Percentiles rank a stretch among this genome's conserved stretches.
phyloP scores from a whole-genome alignment of 495 filamentous ascomycete species.

The Talaromyces stipitatus region DNA sequence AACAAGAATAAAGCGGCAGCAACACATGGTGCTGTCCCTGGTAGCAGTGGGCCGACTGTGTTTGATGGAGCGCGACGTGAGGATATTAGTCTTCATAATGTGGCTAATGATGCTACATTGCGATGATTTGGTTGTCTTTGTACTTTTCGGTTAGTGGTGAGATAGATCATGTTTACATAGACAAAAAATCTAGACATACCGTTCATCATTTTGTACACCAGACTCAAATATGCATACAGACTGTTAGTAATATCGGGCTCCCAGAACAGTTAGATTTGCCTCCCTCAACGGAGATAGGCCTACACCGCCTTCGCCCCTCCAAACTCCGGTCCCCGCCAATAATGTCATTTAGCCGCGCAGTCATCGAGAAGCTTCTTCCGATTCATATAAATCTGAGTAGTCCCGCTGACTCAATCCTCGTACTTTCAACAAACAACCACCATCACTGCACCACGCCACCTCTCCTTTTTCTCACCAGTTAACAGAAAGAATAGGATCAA shows the following conservation, averaged over 20 bases:
- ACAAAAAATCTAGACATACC: background rate
- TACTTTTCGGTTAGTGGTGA: background rate
- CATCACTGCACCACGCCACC: background rate
- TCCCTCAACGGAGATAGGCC: background rate
- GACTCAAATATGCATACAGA: background rate
- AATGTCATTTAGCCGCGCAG: background rate
- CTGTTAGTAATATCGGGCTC: too few species aligned
- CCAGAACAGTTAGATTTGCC: background rate
- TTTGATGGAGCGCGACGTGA: conserved; percentile 5
- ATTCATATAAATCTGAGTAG: background rate
- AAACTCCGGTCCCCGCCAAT: conserved; percentile 1
- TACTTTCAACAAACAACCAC: background rate
- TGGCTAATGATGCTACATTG: conserved; percentile 1
- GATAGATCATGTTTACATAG: background rate
- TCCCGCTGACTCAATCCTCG: background rate
- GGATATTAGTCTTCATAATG: conserved; percentile 8
- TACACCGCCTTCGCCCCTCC: conserved; percentile 5
- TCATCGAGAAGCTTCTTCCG: conserved; percentile 5
- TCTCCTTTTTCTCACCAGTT: background rate
- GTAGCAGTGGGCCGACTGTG: conserved; percentile 3
- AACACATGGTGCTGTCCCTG: background rate
- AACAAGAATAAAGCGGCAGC: background rate
- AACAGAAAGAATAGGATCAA: too few species aligned
- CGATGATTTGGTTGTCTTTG: background rate
- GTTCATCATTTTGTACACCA: background rate